Evolutionary conservation across 371 early-diverging fungal species (phyloP).

Genomic region (Sporodiniella umbellata): DNA sequence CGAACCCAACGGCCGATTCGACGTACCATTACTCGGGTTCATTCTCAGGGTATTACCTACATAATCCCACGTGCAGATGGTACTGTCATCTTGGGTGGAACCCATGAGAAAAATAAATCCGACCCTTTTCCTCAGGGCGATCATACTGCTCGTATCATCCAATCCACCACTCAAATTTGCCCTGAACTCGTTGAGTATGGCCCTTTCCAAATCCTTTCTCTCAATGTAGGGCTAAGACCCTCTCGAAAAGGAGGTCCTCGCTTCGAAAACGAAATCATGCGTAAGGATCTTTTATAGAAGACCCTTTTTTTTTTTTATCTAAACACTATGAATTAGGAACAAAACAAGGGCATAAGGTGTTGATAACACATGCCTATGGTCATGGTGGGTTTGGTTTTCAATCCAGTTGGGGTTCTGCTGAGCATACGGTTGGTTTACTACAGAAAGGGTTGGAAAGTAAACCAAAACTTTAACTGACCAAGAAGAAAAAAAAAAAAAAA

Average conservation of each 20-base stretch:
- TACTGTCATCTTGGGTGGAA: constrained; percentile 75
- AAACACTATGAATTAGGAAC: not conserved
- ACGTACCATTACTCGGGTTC: constrained; percentile 44
- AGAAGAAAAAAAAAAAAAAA: too few species aligned
- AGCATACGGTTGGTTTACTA: constrained; percentile 44
- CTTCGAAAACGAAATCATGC: constrained; percentile 56
- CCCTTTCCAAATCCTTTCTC: constrained; percentile 52
- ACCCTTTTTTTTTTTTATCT: not conserved
- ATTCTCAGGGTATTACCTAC: constrained; percentile 51
- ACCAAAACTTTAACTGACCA: constrained; percentile 12
- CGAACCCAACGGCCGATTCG: constrained; percentile 61
- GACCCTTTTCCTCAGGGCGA: constrained; percentile 25
- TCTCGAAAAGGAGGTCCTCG: constrained; percentile 64
- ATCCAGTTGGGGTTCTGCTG: constrained; percentile 74
- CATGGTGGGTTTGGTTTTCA: constrained; percentile 77
- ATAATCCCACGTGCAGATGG: constrained; percentile 80
- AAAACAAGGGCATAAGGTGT: constrained; percentile 23
- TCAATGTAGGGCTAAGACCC: constrained; percentile 71
- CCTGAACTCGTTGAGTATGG: constrained; percentile 33
- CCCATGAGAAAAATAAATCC: constrained; percentile 62
- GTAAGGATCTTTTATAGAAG: too few species aligned
- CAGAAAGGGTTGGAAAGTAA: constrained; percentile 24
- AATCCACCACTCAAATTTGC: constrained; percentile 15
- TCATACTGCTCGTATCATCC: constrained; percentile 15
- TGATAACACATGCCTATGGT: constrained; percentile 76